phyloP scores from a whole-genome alignment of 257 asterid species.

The Lavandula angustifolia region DNA sequence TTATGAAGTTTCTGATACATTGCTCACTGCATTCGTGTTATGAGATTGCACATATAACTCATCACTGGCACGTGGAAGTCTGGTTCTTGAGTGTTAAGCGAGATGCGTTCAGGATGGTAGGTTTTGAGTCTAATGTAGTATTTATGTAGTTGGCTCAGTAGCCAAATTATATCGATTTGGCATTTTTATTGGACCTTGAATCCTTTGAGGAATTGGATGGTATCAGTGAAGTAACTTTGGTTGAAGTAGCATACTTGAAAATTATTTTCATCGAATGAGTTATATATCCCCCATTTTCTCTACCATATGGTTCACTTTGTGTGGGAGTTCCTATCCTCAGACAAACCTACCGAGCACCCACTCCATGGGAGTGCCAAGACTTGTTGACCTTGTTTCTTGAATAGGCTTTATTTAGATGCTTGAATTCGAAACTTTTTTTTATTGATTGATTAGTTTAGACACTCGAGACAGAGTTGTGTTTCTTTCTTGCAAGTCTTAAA shows the following conservation, averaged over 20 bases:
- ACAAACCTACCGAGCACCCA: no score
- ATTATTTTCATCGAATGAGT: no score
- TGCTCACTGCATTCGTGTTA: background rate
- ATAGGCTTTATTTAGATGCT: background rate
- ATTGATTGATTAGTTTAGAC: background rate
- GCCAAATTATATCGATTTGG: background rate
- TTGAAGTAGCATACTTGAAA: no score
- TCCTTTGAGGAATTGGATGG: slow-evolving; percentile 17
- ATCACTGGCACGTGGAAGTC: slow-evolving; percentile 21
- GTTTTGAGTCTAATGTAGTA: slow-evolving; percentile 1
- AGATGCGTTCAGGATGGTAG: slow-evolving; percentile 11
- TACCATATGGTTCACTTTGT: background rate
- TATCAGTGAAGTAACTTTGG: no score
- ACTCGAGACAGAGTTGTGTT: background rate
- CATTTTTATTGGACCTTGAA: slow-evolving; percentile 10
- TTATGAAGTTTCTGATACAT: no score
- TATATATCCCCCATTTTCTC: no score
- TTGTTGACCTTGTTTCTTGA: background rate
- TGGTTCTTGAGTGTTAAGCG: background rate
- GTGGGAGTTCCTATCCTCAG: background rate
- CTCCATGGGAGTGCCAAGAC: no score
- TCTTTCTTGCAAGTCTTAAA: background rate
- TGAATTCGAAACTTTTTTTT: background rate
- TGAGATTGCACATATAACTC: background rate
- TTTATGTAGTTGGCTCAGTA: background rate